These are phyloP conservation scores for Aspergillus flavus DNA, from an alignment of 2,329 filamentous ascomycete genomes.

Conservation along the genomic window DNA sequence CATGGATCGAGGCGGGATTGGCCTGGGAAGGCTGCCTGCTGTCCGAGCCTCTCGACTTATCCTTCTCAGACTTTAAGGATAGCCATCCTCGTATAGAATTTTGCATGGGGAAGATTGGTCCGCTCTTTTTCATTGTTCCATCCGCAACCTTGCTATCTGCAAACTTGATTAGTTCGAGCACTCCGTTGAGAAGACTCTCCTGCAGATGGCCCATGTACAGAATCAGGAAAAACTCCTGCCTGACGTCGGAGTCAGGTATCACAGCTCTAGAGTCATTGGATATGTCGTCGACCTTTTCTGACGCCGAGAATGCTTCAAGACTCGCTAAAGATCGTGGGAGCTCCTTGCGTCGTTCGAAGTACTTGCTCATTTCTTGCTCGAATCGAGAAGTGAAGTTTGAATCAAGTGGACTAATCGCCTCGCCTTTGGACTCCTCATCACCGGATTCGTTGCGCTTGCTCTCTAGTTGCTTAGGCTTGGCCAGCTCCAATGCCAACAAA, in stretches of 20 bases:
- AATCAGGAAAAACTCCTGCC: constrained; percentile 64
- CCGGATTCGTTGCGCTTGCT: constrained; percentile 39
- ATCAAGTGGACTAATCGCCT: constrained; percentile 57
- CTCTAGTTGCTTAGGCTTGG: constrained; percentile 27
- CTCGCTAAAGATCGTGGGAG: constrained; percentile 51
- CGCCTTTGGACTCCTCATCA: constrained; percentile 56
- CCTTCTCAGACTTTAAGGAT: constrained; percentile 17
- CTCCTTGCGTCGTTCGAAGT: constrained; percentile 54
- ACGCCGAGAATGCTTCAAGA: constrained; percentile 28
- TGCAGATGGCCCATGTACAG: constrained; percentile 68
- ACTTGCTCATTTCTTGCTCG: constrained; percentile 54
- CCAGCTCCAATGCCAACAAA: constrained; percentile 52
- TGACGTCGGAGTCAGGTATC: constrained; percentile 29
- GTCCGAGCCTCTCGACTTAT: constrained; percentile 6
- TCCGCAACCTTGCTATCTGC: constrained; percentile 65
- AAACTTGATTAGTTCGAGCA: constrained; percentile 65
- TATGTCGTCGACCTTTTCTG: constrained; percentile 37
- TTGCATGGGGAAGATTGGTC: constrained; percentile 63
- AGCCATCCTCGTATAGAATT: constrained; percentile 66
- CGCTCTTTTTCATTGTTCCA: constrained; percentile 63
- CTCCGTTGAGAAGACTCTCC: constrained; percentile 59
- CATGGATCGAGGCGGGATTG: constrained; percentile 51
- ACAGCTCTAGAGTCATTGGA: constrained; percentile 18
- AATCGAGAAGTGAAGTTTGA: constrained; percentile 57
- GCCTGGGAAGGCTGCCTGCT: constrained; percentile 22